These are phyloP conservation scores for Penicillium manginii DNA, from an alignment of 495 filamentous ascomycete genomes.

Conservation along the genomic window DNA sequence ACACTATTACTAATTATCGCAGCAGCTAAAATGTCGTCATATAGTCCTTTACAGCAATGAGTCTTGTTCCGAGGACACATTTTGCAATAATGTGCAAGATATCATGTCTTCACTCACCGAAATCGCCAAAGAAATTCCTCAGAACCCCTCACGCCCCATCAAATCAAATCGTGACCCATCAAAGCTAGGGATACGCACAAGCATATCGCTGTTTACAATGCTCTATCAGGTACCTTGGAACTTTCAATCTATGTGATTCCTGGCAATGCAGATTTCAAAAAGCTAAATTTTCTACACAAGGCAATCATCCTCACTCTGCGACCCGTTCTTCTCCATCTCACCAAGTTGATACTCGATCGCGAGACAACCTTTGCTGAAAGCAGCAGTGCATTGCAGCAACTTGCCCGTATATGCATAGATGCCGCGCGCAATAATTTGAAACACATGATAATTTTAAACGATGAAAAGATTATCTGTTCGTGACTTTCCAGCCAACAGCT, in stretches of 20 bases:
- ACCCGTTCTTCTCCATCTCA: conserved; percentile 9
- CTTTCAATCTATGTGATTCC: no score
- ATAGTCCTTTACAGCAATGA: conserved; percentile 11
- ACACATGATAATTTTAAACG: conserved; percentile 1
- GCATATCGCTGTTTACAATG: conserved; percentile 7
- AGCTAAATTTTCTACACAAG: not conserved
- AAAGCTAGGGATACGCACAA: not conserved
- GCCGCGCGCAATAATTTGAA: conserved; percentile 7
- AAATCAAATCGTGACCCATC: not conserved
- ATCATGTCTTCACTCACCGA: conserved; percentile 8
- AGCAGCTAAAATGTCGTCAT: not conserved
- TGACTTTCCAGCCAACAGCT: not conserved
- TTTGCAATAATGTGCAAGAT: not conserved
- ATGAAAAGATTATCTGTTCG: conserved; percentile 13
- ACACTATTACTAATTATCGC: not conserved
- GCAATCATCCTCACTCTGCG: conserved; percentile 12
- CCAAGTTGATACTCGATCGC: conserved; percentile 7
- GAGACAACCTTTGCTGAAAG: conserved; percentile 7
- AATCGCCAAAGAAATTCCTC: not conserved
- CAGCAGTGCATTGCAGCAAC: not conserved
- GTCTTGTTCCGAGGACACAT: not conserved
- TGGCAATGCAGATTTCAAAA: no score
- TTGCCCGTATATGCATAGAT: conserved; percentile 10
- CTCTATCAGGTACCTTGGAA: conserved; percentile 12
- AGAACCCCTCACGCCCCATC: not conserved